phyloP scores from a whole-genome alignment of 805 yeast species.

The Starmerella geochares region DNA sequence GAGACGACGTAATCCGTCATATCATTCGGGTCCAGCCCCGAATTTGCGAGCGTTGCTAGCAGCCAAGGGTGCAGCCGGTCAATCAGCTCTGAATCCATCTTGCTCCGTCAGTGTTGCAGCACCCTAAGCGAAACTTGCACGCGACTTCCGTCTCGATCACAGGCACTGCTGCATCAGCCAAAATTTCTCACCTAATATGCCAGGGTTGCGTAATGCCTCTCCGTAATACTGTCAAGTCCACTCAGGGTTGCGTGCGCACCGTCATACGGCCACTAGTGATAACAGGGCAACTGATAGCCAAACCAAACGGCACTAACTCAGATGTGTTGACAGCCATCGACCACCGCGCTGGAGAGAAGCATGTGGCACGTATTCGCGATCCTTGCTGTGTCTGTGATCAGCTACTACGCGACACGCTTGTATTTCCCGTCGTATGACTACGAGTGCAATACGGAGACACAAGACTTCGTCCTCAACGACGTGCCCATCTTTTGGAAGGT shows the following conservation, averaged over 20 bases:
- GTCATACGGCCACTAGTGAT: neutral
- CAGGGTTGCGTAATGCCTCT: neutral
- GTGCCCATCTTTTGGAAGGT: slow-evolving; percentile 20
- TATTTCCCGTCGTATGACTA: neutral
- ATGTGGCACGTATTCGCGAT: slow-evolving; percentile 3
- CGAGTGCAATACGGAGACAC: slow-evolving; percentile 15
- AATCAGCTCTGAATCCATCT: slow-evolving; percentile 9
- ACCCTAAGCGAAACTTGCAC: neutral
- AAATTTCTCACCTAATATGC: slow-evolving; percentile 1
- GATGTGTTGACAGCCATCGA: neutral
- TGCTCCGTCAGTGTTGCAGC: neutral
- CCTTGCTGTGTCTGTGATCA: neutral
- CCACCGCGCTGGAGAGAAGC: neutral
- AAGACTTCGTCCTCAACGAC: slow-evolving; percentile 18
- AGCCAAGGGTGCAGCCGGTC: slow-evolving; percentile 23
- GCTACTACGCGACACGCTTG: slow-evolving; percentile 12
- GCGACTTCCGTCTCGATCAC: neutral
- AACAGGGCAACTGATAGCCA: neutral
- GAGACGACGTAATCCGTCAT: slow-evolving; percentile 40
- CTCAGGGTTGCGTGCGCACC: neutral
- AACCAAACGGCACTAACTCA: neutral
- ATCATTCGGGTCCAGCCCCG: slow-evolving; percentile 27
- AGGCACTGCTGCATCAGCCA: neutral
- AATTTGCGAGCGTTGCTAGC: slow-evolving; percentile 11
- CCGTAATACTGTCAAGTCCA: neutral